Evolutionary conservation across 371 early-diverging fungal species (phyloP).

Genomic region (Mucor sp.): DNA sequence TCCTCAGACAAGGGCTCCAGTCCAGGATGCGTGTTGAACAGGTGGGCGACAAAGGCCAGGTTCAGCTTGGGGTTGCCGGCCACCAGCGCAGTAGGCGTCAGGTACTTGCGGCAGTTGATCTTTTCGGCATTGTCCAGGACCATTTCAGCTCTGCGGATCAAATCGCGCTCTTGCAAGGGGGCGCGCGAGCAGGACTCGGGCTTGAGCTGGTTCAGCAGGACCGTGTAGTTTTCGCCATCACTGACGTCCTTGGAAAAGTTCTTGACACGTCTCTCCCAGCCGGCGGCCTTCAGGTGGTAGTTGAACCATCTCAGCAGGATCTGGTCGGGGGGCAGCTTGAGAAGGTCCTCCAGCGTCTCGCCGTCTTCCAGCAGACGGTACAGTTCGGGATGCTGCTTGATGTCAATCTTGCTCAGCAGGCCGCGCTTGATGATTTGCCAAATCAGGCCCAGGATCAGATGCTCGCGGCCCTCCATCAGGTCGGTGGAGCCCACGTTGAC

Average conservation of each 20-base stretch:
- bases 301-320: conserved; percentile 98
- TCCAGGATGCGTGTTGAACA: conserved; percentile 96
- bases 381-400: conserved; percentile 95
- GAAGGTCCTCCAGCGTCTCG: conserved; percentile 90
- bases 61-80: conserved; percentile 96
- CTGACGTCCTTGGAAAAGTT: conserved; percentile 94
- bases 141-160: conserved; percentile 82
- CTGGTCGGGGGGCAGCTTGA: conserved; percentile 91
- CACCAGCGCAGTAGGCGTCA: conserved; percentile 90
- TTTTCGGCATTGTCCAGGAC: conserved; percentile 90
- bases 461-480: conserved; percentile 92
- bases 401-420: conserved; percentile 91
- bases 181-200: conserved; percentile 80
- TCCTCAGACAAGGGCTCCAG: conserved; percentile 88
- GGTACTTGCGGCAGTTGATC: conserved; percentile 90
- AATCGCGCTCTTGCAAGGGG: conserved; percentile 81
- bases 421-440: conserved; percentile 99
- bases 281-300: conserved; percentile 94
- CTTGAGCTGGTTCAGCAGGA: conserved; percentile 90
- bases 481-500: conserved; percentile 97
- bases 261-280: conserved; percentile 80
- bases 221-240: conserved; percentile 94
- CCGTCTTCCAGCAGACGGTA: conserved; percentile 91
- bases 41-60: conserved; percentile 93
- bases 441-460: conserved; percentile 92